Base-by-base conservation (phyloP, 768 basidiomycete genomes). In the Cantharellus anzutake region DNA sequence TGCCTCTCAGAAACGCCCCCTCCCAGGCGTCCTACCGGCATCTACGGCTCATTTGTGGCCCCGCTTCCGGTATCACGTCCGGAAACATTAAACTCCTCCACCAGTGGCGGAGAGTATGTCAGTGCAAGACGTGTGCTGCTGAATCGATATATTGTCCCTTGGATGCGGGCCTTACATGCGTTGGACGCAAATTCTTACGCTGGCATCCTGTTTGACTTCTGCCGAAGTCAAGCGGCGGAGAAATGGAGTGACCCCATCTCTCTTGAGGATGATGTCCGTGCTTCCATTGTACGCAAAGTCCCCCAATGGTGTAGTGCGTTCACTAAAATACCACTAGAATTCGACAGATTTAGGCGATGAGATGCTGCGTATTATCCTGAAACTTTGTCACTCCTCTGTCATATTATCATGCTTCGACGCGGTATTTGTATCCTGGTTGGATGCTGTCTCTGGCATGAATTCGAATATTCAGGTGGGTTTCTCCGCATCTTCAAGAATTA, bases 121-220 rank as follows among this genome's bases (percentile, higher is more conserved):
- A 76, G 78, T 14, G 73, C 77, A 35, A 73, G 86, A 42, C 74
- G 77, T 42, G 69, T 72, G 2, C 69, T 90, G 29, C 68, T 80
- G 57, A 65, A 68, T 20, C 75, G 72, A 63, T 86, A 84, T 66
- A 82, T 75, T 11, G 67, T 73, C 16, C 77, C 76, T 29, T 91
- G 88, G 88, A 71, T 90, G 51, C 70, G 75, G 38, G 80, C 82
- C 42, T 69, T 89, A 35, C 83, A 86, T 67, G 73, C 81, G 56
- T 77, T 78, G 58, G 80, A 84, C 65, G 64, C 76, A 20, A 68
- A 67, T 1, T 66, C 73, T 4, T 90, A 85, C 66, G 73, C 75
- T 5, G 66, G 68, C 37, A 70, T 76, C 44, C 42, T 85, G 2
- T 85, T 78, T 60, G 76, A 80, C 4, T 68, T 78, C 37, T 57